Conservation (phyloP, 768 basidiomycete species). For the Leucocoprinus sp. region DNA sequence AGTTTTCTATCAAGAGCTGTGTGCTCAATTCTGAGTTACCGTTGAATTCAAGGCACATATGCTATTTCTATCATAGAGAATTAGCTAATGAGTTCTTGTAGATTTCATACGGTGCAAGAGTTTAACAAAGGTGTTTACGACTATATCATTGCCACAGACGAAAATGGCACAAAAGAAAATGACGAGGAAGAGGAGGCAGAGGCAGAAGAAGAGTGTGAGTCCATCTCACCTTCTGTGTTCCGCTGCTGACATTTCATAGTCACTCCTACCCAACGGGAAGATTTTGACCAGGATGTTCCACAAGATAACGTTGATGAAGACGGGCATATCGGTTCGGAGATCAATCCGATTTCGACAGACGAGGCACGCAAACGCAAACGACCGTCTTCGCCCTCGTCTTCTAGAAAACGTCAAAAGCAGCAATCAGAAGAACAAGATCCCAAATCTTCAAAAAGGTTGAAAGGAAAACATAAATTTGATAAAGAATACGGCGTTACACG, state of each 20-base stretch:
- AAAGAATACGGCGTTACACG: slow-evolving; percentile 91
- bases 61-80: background rate
- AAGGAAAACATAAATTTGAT: slow-evolving; percentile 48
- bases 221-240: background rate
- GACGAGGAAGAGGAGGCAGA: slow-evolving; percentile 31
- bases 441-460: slow-evolving; percentile 32
- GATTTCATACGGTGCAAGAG: slow-evolving; percentile 95
- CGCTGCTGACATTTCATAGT: slow-evolving; percentile 29
- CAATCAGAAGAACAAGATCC: background rate
- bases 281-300: slow-evolving; percentile 9
- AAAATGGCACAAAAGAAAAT: slow-evolving; percentile 52
- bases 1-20: slow-evolving; percentile 93
- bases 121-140: slow-evolving; percentile 99
- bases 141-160: slow-evolving; percentile 97
- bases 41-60: slow-evolving; percentile 71
- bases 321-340: too few relatives aligned
- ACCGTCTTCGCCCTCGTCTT: slow-evolving; percentile 30
- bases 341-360: slow-evolving; percentile 13
- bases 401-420: slow-evolving; percentile 11
- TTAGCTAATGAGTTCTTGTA: slow-evolving; percentile 19
- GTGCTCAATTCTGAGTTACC: slow-evolving; percentile 96
- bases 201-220: slow-evolving; percentile 28
- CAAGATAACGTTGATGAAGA: slow-evolving; percentile 14
- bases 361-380: slow-evolving; percentile 52
- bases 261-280: slow-evolving; percentile 44